Percentiles rank a stretch among this genome's conserved stretches.
Evolutionary conservation across 1,284 basidiomycete genomes (phyloP).

Genomic region (Naganishia sp.): DNA sequence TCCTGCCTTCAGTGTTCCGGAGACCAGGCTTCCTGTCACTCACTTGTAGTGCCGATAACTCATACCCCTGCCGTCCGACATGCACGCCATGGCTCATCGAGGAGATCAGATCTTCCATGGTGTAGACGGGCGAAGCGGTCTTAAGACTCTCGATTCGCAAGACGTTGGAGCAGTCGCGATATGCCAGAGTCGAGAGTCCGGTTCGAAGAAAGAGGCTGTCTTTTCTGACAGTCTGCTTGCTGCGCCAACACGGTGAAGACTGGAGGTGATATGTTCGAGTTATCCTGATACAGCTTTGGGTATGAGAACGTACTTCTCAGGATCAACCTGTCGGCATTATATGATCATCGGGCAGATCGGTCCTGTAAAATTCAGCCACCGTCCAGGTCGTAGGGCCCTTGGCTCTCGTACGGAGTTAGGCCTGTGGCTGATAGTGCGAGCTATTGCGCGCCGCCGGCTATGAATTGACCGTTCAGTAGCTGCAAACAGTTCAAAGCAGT

Average conservation of each 20-base stretch:
- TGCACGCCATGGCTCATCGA: slow-evolving; percentile 19
- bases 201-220: no score
- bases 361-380: not conserved
- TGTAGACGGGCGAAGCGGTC: not conserved
- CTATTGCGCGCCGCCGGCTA: no score
- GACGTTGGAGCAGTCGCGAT: no score
- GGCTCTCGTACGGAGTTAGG: not conserved
- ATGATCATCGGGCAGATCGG: slow-evolving; percentile 1
- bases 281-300: no score
- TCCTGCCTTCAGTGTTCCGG: not conserved
- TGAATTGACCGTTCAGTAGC: no score
- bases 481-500: no score
- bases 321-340: not conserved
- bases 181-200: no score
- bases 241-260: no score
- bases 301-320: no score
- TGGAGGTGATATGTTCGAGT: no score
- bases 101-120: slow-evolving; percentile 20
- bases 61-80: slow-evolving; percentile 22
- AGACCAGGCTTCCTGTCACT: not conserved
- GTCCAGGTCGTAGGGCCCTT: not conserved
- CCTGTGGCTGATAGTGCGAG: no score
- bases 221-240: no score
- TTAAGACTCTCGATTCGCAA: not conserved
- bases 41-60: slow-evolving; percentile 13